Evolutionary conservation across 306 rosid genomes (phyloP).

Genomic region (Sphenostylis stenocarpa): DNA sequence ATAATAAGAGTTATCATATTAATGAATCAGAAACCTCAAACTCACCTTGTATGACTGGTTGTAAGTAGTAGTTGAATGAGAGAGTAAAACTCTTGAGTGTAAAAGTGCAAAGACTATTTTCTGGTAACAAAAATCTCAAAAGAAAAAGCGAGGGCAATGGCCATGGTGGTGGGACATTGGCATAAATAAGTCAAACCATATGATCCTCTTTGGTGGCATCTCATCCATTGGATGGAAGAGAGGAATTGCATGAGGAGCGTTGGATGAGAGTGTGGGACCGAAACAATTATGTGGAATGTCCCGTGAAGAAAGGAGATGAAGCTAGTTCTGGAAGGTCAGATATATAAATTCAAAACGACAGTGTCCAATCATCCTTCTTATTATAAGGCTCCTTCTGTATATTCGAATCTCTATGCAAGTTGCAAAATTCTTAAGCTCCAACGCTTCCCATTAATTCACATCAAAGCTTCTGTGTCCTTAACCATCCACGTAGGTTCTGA

Average conservation of each 20-base stretch:
- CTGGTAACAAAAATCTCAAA: background rate
- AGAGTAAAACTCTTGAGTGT: too few species aligned
- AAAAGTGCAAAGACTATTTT: background rate
- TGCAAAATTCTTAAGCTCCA: constrained; percentile 44
- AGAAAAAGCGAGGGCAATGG: background rate
- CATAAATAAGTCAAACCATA: constrained; percentile 41
- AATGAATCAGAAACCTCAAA: too few species aligned
- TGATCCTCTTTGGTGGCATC: constrained; percentile 13
- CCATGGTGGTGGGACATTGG: constrained; percentile 27
- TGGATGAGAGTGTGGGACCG: constrained; percentile 31
- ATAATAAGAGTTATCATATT: too few species aligned
- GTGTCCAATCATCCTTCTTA: constrained; percentile 36
- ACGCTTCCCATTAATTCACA: constrained; percentile 31
- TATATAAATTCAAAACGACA: constrained; percentile 45
- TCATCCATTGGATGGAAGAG: constrained; percentile 28
- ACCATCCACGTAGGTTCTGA: constrained; percentile 28
- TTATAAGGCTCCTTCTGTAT: constrained; percentile 48
- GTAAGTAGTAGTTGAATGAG: too few species aligned
- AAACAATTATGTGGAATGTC: constrained; percentile 47
- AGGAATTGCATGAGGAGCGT: constrained; percentile 43
- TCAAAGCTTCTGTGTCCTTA: constrained; percentile 3
- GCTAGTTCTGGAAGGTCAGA: constrained; percentile 19
- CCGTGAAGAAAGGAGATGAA: constrained; percentile 29
- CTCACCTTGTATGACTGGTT: too few species aligned
- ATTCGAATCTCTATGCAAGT: constrained; percentile 55